Conservation (phyloP, 768 basidiomycete genomes). For the Phlebiopsis flavidoalba region DNA sequence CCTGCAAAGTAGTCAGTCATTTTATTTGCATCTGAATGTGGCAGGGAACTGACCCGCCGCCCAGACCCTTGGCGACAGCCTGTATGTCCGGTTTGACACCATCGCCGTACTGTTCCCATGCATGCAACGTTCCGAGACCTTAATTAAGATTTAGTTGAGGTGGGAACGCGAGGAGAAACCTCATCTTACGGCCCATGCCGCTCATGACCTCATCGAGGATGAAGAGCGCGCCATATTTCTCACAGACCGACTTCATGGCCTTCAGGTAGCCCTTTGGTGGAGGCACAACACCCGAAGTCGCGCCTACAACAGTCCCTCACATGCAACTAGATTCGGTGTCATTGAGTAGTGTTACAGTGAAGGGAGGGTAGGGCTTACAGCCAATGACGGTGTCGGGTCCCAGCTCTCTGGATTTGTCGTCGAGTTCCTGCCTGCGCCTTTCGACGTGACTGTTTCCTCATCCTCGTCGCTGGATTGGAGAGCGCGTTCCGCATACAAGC, state of each 20-base stretch:
- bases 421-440: slow-evolving; percentile 73
- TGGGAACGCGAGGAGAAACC: neutral
- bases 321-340: slow-evolving; percentile 47
- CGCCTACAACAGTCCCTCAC: slow-evolving; percentile 87
- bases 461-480: slow-evolving; percentile 68
- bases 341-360: too few relatives aligned
- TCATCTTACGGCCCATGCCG: slow-evolving; percentile 77
- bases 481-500: slow-evolving; percentile 83
- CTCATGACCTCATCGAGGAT: slow-evolving; percentile 93
- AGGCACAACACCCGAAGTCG: slow-evolving; percentile 69
- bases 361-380: slow-evolving; percentile 40
- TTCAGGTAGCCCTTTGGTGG: slow-evolving; percentile 84
- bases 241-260: slow-evolving; percentile 79
- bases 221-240: slow-evolving; percentile 67
- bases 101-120: slow-evolving; percentile 82
- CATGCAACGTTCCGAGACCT: slow-evolving; percentile 87
- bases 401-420: slow-evolving; percentile 78
- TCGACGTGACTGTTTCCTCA: slow-evolving; percentile 77
- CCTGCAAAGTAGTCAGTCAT: slow-evolving; percentile 31
- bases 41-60: slow-evolving; percentile 61
- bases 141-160: neutral
- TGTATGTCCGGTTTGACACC: slow-evolving; percentile 79
- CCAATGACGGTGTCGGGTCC: slow-evolving; percentile 81
- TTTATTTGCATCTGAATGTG: neutral
- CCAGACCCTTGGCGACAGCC: slow-evolving; percentile 85